phyloP scores from a whole-genome alignment of 2,329 filamentous ascomycete species.

The Penicillium verrucosum region DNA sequence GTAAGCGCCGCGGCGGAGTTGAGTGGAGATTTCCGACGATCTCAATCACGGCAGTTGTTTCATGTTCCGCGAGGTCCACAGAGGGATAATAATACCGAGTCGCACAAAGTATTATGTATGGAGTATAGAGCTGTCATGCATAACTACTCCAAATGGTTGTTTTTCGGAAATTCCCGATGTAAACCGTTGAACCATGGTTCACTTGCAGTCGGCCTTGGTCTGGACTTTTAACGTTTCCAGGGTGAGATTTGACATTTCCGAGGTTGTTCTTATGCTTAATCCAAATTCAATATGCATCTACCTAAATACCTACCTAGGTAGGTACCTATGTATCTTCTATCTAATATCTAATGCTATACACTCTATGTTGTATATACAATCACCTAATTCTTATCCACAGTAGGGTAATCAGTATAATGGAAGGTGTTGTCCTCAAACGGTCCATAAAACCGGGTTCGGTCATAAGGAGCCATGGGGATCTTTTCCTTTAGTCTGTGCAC shows the following conservation, averaged over 20 bases:
- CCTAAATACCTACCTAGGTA: no score
- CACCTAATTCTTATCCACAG: conserved; percentile 7
- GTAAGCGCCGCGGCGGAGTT: background rate
- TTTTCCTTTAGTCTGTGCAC: conserved; percentile 45
- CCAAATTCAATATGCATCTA: background rate
- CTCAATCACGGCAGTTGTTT: background rate
- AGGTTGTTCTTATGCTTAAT: background rate
- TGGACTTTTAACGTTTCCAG: background rate
- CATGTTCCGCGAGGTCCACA: no score
- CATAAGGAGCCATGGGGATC: conserved; percentile 42
- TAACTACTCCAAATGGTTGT: background rate
- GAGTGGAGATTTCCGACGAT: background rate
- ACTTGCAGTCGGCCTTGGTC: background rate
- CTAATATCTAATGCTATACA: background rate
- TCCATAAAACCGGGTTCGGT: conserved; percentile 47
- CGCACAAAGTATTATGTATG: no score
- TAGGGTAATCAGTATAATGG: conserved; percentile 32
- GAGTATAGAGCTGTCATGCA: background rate
- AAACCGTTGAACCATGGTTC: background rate
- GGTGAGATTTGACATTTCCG: background rate
- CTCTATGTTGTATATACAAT: background rate
- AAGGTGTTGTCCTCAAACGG: conserved; percentile 35
- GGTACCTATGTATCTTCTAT: background rate
- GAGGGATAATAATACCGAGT: no score
- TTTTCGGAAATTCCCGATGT: background rate